Evolutionary conservation across 139 green algal species (phyloP).

Genomic region (Deuterostichococcus epilithicus): DNA sequence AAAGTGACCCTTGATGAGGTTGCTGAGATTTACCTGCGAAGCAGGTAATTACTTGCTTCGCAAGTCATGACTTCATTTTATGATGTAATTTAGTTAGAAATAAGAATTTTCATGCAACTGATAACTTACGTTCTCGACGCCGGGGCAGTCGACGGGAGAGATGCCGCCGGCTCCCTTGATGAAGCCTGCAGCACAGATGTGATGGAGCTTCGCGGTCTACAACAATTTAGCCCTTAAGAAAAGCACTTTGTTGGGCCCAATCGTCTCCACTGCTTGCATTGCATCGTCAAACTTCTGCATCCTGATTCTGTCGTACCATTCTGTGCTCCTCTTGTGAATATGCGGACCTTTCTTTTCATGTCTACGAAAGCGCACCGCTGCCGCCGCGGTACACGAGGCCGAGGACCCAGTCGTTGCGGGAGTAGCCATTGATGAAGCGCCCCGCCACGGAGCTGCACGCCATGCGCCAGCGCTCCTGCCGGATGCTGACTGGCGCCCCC

Average conservation of each 20-base stretch:
- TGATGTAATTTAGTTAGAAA: no score
- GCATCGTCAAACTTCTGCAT: no score
- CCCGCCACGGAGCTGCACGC: conserved; percentile 64
- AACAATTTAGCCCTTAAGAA: no score
- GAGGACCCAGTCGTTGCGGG: conserved; percentile 75
- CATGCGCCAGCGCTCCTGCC: conserved; percentile 43
- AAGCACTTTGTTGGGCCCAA: no score
- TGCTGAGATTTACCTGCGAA: conserved; percentile 58
- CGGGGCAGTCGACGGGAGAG: conserved; percentile 37
- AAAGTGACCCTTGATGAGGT: conserved; percentile 51
- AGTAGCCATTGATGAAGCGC: conserved; percentile 79
- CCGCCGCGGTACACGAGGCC: conserved; percentile 49
- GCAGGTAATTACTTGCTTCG: no score
- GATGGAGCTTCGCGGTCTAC: no score
- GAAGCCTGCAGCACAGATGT: conserved; percentile 11
- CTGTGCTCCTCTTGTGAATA: no score
- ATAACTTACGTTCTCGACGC: conserved; percentile 81
- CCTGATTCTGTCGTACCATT: no score
- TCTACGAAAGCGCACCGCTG: conserved; percentile 15
- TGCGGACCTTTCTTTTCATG: no score
- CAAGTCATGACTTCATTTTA: no score
- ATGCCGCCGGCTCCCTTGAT: conserved; percentile 32
- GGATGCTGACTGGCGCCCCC: conserved; percentile 59
- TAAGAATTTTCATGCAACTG: no score
- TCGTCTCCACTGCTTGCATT: no score